Conservation (phyloP, 768 basidiomycete species). For the Gautieria morchelliformis region DNA sequence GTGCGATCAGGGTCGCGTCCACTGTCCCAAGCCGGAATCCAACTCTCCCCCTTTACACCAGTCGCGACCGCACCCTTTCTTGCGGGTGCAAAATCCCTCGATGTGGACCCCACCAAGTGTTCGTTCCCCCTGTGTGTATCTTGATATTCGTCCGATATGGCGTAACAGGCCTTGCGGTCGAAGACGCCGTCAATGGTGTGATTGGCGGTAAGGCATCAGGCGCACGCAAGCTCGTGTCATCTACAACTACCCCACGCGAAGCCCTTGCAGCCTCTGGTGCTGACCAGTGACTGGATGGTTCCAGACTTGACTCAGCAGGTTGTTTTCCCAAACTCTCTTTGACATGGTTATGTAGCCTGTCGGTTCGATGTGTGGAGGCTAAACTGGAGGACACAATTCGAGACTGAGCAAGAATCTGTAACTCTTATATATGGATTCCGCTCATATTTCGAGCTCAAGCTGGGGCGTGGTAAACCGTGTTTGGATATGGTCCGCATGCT, state of each 20-base stretch:
- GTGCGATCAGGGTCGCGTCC: too few relatives aligned
- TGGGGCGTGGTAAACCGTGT: too few relatives aligned
- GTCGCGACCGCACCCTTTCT: constrained; percentile 80
- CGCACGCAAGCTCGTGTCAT: constrained; percentile 68
- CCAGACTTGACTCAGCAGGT: constrained; percentile 57
- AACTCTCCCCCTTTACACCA: constrained; percentile 40
- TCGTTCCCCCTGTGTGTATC: constrained; percentile 13
- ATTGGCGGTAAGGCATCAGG: constrained; percentile 69
- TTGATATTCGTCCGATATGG: background rate
- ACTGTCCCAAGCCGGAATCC: constrained; percentile 51
- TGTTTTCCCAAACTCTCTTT: background rate
- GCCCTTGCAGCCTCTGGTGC: constrained; percentile 47
- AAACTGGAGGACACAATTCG: constrained; percentile 39
- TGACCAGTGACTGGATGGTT: constrained; percentile 63
- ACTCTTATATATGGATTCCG: too few relatives aligned
- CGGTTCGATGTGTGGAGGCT: constrained; percentile 33
- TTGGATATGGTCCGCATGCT: too few relatives aligned
- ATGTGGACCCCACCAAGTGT: constrained; percentile 52
- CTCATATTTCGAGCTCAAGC: too few relatives aligned
- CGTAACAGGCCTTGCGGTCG: constrained; percentile 65
- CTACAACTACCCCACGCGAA: constrained; percentile 63
- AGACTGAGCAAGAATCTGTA: constrained; percentile 14
- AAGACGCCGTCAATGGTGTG: constrained; percentile 83
- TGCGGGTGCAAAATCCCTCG: constrained; percentile 56
- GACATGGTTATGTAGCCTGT: constrained; percentile 26